Percentiles rank a stretch among this genome's conserved stretches.
Evolutionary conservation across 306 rosid genomes (phyloP).

Genomic region (Vigna trinervia): DNA sequence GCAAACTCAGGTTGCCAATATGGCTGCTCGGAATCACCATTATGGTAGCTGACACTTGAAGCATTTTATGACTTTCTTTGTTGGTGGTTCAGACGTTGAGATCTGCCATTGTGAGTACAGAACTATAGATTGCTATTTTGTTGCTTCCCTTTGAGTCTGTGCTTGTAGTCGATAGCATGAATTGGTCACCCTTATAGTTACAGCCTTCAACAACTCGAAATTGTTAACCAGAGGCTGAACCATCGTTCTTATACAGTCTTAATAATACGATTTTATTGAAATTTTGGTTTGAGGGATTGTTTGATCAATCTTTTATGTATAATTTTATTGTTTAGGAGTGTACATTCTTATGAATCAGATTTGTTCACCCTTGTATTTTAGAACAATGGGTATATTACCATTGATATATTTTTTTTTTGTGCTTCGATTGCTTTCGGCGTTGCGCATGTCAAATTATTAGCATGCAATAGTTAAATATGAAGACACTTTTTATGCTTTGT

Average conservation of each 20-base stretch:
- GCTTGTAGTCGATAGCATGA: constrained; percentile 45
- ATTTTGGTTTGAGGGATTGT: constrained; percentile 39
- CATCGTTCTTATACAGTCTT: constrained; percentile 42
- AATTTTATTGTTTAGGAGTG: constrained; percentile 31
- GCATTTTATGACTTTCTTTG: constrained; percentile 5
- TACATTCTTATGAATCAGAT: constrained; percentile 42
- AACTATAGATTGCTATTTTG: constrained; percentile 42
- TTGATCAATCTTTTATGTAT: background rate
- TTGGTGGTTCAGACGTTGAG: background rate
- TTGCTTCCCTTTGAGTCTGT: constrained; percentile 32
- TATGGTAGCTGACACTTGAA: constrained; percentile 46
- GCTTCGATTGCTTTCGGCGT: constrained; percentile 8
- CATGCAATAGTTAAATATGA: constrained; percentile 13
- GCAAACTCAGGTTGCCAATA: constrained; percentile 89
- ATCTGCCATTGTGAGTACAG: constrained; percentile 41
- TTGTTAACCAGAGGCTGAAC: constrained; percentile 32
- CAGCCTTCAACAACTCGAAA: constrained; percentile 44
- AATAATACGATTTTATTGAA: constrained; percentile 42
- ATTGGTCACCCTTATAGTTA: constrained; percentile 41
- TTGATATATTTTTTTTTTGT: constrained; percentile 13
- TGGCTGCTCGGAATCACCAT: constrained; percentile 75
- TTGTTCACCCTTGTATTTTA: constrained; percentile 44
- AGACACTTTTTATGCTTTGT: constrained; percentile 25
- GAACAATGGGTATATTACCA: constrained; percentile 40
- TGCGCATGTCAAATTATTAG: background rate